These are phyloP conservation scores for Monosporascus cannonballus DNA, from an alignment of 2,329 filamentous ascomycete genomes.

Conservation along the genomic window DNA sequence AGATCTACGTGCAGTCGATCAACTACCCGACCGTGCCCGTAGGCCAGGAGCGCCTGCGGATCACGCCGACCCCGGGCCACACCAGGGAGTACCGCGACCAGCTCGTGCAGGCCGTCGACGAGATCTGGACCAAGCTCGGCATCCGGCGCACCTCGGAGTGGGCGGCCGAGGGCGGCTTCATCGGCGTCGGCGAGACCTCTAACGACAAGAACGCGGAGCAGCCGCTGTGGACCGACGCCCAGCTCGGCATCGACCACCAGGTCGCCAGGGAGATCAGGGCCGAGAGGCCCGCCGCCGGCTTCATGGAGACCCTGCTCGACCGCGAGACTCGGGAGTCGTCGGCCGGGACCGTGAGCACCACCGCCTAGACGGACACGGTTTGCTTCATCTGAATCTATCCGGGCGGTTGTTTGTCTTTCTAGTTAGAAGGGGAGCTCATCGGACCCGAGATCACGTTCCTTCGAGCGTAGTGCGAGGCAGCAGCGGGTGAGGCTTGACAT, in stretches of 20 bases:
- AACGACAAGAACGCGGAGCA: conserved; percentile 47
- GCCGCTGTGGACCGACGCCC: conserved; percentile 87
- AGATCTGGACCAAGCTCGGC: conserved; percentile 80
- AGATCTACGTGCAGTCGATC: conserved; percentile 97
- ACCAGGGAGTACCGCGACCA: conserved; percentile 78
- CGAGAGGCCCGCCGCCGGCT: conserved; percentile 28
- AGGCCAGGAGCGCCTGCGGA: conserved; percentile 92
- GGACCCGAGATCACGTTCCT: conserved; percentile 26
- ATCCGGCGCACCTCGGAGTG: conserved; percentile 93
- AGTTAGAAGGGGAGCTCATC: conserved; percentile 23
- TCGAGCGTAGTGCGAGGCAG: conserved; percentile 21
- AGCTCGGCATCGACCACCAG: conserved; percentile 68
- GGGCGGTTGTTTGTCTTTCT: not conserved
- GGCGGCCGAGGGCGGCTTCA: conserved; percentile 86
- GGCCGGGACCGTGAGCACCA: conserved; percentile 22
- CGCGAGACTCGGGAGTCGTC: conserved; percentile 35
- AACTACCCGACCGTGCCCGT: conserved; percentile 98
- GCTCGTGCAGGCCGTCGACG: conserved; percentile 75
- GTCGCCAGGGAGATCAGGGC: conserved; percentile 55
- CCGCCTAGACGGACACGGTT: conserved; percentile 21
- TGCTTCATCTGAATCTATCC: conserved; percentile 1
- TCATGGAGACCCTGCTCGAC: conserved; percentile 56
- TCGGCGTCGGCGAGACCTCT: conserved; percentile 74
- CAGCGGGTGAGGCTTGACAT: not conserved
- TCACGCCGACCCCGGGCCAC: conserved; percentile 94